Evolutionary conservation across 805 yeast genomes (phyloP).

Genomic region (Wickerhamiella allomyrinae): DNA sequence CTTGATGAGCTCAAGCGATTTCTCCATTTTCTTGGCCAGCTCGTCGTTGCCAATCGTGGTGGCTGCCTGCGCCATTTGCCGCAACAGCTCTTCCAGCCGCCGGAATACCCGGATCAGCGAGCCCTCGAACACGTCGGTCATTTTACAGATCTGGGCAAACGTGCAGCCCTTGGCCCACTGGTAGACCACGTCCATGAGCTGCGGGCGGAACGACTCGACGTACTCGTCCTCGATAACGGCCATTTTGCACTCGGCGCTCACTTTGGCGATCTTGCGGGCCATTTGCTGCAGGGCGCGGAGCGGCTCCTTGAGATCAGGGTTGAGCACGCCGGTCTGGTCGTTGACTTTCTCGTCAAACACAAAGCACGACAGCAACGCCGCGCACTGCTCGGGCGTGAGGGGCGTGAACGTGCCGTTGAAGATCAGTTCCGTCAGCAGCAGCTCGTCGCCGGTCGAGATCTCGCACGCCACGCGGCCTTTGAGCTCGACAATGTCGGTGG

Average conservation of each 20-base stretch:
- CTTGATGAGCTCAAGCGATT: constrained; percentile 71
- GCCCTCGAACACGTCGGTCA: constrained; percentile 98
- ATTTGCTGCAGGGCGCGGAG: constrained; percentile 74
- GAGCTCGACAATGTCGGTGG: constrained; percentile 78
- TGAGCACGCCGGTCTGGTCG: constrained; percentile 56
- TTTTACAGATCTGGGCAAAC: constrained; percentile 91
- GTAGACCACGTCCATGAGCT: constrained; percentile 90
- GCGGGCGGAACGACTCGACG: constrained; percentile 80
- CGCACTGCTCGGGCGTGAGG: constrained; percentile 76
- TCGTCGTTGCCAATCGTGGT: constrained; percentile 85
- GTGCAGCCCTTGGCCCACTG: constrained; percentile 96
- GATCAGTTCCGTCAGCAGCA: constrained; percentile 78
- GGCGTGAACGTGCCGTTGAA: constrained; percentile 93
- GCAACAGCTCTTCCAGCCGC: constrained; percentile 80
- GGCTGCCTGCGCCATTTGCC: constrained; percentile 84
- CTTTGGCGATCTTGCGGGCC: constrained; percentile 82
- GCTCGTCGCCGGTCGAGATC: constrained; percentile 67
- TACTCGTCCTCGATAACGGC: constrained; percentile 87
- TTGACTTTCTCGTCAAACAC: constrained; percentile 94
- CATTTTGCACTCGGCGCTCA: constrained; percentile 76
- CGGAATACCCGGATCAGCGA: constrained; percentile 88
- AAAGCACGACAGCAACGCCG: constrained; percentile 82
- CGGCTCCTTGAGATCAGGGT: constrained; percentile 88
- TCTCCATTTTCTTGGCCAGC: constrained; percentile 77
- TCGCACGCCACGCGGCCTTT: constrained; percentile 98